Evolutionary conservation across 164 flowering plant genomes (phyloP).

Genomic region (Magnolia officinalis): DNA sequence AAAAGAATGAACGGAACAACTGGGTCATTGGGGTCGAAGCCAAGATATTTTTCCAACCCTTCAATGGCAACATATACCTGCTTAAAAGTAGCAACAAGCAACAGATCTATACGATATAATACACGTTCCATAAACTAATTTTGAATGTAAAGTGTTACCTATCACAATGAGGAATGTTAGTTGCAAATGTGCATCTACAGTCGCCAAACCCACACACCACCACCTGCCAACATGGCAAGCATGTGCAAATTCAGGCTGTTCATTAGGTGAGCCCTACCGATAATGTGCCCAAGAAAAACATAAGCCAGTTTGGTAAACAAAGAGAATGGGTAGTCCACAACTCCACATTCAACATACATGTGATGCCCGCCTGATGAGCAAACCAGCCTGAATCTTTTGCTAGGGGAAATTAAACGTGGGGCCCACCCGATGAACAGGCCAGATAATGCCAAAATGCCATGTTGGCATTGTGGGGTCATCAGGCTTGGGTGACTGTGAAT

Average conservation of each 20-base stretch:
- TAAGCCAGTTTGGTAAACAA: background rate
- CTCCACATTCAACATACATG: background rate
- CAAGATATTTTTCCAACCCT: conserved; percentile 63
- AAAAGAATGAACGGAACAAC: conserved; percentile 57
- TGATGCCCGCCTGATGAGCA: background rate
- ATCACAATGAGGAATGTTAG: background rate
- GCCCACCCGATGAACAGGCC: background rate
- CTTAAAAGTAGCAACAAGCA: conserved; percentile 6
- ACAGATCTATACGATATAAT: background rate
- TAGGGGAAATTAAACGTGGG: background rate
- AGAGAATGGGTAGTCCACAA: background rate
- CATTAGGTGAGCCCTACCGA: background rate
- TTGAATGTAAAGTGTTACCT: background rate
- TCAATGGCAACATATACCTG: conserved; percentile 61
- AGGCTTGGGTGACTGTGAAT: background rate
- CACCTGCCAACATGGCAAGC: background rate
- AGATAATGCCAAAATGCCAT: background rate
- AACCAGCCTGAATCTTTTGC: background rate
- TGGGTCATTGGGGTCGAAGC: conserved; percentile 85
- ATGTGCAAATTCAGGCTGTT: background rate
- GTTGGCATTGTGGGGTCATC: background rate
- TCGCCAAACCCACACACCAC: background rate
- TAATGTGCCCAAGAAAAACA: background rate
- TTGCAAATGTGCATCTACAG: too few relatives aligned
- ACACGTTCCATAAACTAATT: background rate